Conservation (phyloP, 257 asterid species). For the Solanum chiquidenum region DNA sequence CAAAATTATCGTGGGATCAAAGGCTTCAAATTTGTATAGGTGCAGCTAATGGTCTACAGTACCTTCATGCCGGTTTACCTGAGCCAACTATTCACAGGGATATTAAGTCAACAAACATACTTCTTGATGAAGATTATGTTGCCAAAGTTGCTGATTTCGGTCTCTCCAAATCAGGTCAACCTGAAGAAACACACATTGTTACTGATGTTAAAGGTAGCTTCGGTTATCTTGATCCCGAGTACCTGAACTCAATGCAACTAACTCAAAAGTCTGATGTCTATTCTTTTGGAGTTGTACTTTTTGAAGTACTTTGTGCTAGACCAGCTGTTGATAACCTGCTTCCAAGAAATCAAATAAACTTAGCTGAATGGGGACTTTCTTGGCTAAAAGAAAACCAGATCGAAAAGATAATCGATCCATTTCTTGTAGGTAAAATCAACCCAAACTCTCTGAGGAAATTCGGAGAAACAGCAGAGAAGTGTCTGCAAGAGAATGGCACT, state of each 20-base stretch:
- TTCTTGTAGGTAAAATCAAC: slow-evolving; percentile 30
- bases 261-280: slow-evolving; percentile 57
- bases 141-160: slow-evolving; percentile 67
- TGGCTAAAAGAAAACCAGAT: slow-evolving; percentile 31
- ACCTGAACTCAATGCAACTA: slow-evolving; percentile 16
- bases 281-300: slow-evolving; percentile 60
- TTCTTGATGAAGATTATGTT: slow-evolving; percentile 38
- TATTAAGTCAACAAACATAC: slow-evolving; percentile 56
- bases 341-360: slow-evolving; percentile 30
- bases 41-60: slow-evolving; percentile 43
- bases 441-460: slow-evolving; percentile 37
- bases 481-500: slow-evolving; percentile 27
- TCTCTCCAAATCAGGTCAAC: slow-evolving; percentile 30
- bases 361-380: slow-evolving; percentile 51
- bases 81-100: slow-evolving; percentile 47
- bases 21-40: slow-evolving; percentile 44
- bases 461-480: slow-evolving; percentile 35
- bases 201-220: slow-evolving; percentile 53
- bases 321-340: slow-evolving; percentile 22
- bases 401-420: slow-evolving; percentile 34
- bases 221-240: slow-evolving; percentile 60
- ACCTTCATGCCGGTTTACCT: slow-evolving; percentile 39
- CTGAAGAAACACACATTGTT: slow-evolving; percentile 32
- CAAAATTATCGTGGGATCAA: slow-evolving; percentile 31
- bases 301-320: slow-evolving; percentile 56